Evolutionary conservation across 306 rosid species (phyloP).

Genomic region (Carpinus viminea): DNA sequence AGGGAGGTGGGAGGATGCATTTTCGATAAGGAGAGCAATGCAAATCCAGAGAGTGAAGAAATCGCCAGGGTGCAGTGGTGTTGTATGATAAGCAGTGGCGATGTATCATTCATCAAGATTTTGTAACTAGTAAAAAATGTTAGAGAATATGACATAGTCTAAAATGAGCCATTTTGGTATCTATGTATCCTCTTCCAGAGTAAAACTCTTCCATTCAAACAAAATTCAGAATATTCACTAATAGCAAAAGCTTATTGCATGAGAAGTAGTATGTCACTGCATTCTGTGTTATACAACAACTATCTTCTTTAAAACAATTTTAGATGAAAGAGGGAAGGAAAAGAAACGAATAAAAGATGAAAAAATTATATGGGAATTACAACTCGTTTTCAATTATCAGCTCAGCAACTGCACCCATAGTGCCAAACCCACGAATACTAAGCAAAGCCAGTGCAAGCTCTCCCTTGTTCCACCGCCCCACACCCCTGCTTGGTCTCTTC

Average conservation of each 20-base stretch:
- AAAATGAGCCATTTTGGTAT: background rate
- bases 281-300: background rate
- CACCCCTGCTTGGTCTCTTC: slow-evolving; percentile 78
- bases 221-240: background rate
- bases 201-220: background rate
- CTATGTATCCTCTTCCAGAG: background rate
- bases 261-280: background rate
- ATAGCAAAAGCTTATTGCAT: background rate
- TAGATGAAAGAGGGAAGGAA: slow-evolving; percentile 9
- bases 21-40: slow-evolving; percentile 56
- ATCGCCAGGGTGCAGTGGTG: slow-evolving; percentile 74
- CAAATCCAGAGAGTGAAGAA: slow-evolving; percentile 50
- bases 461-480: slow-evolving; percentile 76
- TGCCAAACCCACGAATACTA: slow-evolving; percentile 64
- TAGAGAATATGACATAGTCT: background rate
- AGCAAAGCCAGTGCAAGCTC: slow-evolving; percentile 88
- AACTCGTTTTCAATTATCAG: slow-evolving; percentile 60
- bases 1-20: slow-evolving; percentile 85
- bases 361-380: slow-evolving; percentile 21
- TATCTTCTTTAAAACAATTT: slow-evolving; percentile 13
- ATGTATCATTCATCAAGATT: background rate
- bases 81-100: slow-evolving; percentile 37
- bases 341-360: background rate
- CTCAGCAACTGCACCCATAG: slow-evolving; percentile 92
- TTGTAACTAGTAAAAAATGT: slow-evolving; percentile 1